These are phyloP conservation scores for Cladosporium colombiae DNA, from an alignment of 2,329 filamentous ascomycete genomes.

Conservation along the genomic window DNA sequence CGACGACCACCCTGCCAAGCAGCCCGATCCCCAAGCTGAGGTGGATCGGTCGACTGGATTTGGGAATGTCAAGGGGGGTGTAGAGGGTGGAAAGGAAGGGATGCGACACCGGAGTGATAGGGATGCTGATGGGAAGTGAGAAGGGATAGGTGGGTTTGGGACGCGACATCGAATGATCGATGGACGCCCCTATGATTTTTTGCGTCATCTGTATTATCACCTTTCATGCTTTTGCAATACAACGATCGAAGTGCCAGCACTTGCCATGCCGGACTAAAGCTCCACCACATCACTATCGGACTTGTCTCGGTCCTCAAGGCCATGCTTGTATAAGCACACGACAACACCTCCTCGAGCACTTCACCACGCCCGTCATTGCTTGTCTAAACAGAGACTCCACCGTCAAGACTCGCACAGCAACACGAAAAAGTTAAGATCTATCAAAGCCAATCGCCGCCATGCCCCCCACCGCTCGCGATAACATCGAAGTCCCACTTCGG, in stretches of 20 bases:
- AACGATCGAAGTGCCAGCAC: background rate
- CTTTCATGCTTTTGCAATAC: background rate
- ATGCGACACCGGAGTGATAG: slow-evolving; percentile 23
- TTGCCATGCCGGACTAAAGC: background rate
- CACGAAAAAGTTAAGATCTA: background rate
- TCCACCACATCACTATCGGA: background rate
- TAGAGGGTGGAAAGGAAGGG: slow-evolving; percentile 40
- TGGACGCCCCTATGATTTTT: too few relatives aligned
- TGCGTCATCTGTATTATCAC: background rate
- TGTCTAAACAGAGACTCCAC: background rate
- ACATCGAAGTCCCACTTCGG: background rate
- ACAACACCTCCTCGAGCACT: background rate
- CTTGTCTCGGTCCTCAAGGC: background rate
- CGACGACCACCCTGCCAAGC: slow-evolving; percentile 42
- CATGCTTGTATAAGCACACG: background rate
- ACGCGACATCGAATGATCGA: too few relatives aligned
- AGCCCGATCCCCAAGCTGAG: slow-evolving; percentile 39
- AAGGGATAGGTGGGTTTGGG: background rate
- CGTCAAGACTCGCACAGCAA: background rate
- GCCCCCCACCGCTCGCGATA: background rate
- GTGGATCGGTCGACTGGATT: slow-evolving; percentile 39
- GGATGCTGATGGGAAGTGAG: slow-evolving; percentile 12
- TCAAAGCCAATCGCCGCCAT: background rate
- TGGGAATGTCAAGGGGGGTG: slow-evolving; percentile 30
- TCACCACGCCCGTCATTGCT: background rate